phyloP scores from a whole-genome alignment of 345 rosid species.

The Raphanus sativus region DNA sequence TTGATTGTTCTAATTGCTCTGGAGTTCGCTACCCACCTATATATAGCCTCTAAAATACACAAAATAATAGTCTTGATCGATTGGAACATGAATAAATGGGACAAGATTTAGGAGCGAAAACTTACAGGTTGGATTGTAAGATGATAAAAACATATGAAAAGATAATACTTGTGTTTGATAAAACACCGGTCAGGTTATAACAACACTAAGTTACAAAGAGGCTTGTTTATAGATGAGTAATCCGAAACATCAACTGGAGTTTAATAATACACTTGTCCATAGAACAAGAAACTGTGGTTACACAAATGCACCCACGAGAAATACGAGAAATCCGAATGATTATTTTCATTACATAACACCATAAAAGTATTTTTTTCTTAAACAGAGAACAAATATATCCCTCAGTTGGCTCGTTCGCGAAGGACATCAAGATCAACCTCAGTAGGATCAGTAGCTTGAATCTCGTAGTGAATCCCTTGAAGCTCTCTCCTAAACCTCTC shows the following conservation, averaged over 20 bases:
- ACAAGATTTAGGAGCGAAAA: not conserved
- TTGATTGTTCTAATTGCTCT: not conserved
- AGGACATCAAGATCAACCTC: slow-evolving; percentile 76
- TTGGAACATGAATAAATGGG: not conserved
- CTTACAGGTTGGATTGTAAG: not conserved
- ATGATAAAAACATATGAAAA: not conserved
- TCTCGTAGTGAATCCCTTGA: slow-evolving; percentile 74
- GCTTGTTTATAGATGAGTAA: not conserved
- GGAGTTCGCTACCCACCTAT: not conserved
- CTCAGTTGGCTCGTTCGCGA: not conserved
- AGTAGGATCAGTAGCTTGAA: slow-evolving; percentile 84
- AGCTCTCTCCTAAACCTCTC: slow-evolving; percentile 69
- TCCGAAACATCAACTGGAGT: not conserved
- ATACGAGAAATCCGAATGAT: slow-evolving; percentile 22
- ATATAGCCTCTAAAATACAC: not conserved
- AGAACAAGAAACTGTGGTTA: slow-evolving; percentile 23
- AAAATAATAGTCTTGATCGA: not conserved
- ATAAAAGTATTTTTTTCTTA: not conserved
- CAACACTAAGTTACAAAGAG: not conserved
- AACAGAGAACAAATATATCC: not conserved
- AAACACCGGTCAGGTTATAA: not conserved
- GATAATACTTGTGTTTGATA: not conserved
- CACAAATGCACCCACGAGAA: slow-evolving; percentile 18
- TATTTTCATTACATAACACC: slow-evolving; percentile 33
- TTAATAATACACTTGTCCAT: slow-evolving; percentile 13